These are phyloP conservation scores for Multifurca ochricompacta DNA, from an alignment of 768 basidiomycete genomes.

Conservation along the genomic window DNA sequence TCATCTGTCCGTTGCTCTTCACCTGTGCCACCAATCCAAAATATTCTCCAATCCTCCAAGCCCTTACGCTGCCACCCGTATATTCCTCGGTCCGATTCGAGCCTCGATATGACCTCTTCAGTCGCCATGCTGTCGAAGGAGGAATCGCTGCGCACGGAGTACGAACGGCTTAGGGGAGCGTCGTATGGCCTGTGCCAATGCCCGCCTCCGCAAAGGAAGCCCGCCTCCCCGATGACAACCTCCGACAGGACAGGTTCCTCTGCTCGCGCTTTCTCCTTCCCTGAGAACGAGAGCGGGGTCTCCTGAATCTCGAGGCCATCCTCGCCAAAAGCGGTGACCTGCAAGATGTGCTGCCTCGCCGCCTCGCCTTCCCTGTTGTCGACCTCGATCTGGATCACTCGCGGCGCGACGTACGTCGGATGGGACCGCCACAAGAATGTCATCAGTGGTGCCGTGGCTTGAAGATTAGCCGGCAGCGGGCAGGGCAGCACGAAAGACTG, in stretches of 20 bases:
- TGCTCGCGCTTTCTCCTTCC: conserved; percentile 41
- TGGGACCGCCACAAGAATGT: conserved; percentile 49
- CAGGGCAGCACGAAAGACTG: conserved; percentile 59
- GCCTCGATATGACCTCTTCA: conserved; percentile 38
- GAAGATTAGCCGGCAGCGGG: conserved; percentile 52
- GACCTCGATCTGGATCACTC: conserved; percentile 33
- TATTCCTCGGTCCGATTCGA: conserved; percentile 53
- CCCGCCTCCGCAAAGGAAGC: conserved; percentile 46
- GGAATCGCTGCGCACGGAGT: conserved; percentile 35
- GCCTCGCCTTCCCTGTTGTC: not conserved
- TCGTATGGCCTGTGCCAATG: conserved; percentile 38
- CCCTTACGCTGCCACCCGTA: conserved; percentile 79
- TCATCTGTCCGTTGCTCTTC: conserved; percentile 28
- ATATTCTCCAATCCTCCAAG: conserved; percentile 65
- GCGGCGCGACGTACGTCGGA: conserved; percentile 47
- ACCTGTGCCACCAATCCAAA: conserved; percentile 68
- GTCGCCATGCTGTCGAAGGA: conserved; percentile 49
- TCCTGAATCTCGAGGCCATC: conserved; percentile 73
- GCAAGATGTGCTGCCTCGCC: conserved; percentile 41
- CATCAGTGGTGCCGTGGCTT: conserved; percentile 43
- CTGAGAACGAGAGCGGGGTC: conserved; percentile 40
- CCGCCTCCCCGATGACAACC: conserved; percentile 56
- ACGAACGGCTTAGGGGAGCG: conserved; percentile 35
- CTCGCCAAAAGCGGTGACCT: conserved; percentile 62
- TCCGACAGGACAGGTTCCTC: conserved; percentile 46